Percentiles rank a stretch among this genome's conserved stretches.
Evolutionary conservation across 2,329 filamentous ascomycete species (phyloP).

Genomic region (Eutypa lata): DNA sequence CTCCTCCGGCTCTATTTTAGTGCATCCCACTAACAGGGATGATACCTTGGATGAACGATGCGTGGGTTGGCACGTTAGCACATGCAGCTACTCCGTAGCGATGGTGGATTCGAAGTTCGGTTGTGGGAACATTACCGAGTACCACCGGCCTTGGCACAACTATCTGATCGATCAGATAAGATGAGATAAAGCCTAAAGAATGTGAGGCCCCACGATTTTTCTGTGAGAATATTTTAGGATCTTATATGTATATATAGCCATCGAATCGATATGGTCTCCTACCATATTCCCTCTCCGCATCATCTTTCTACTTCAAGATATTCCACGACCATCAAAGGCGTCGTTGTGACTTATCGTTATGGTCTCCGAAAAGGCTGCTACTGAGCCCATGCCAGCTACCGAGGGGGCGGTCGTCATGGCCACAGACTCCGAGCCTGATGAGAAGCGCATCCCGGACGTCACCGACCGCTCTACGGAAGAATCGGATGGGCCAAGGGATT

Average conservation of each 20-base stretch:
- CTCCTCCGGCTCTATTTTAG: neutral
- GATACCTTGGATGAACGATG: neutral
- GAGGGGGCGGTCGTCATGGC: neutral
- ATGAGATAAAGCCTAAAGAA: neutral
- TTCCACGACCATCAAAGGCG: neutral
- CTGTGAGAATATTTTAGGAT: neutral
- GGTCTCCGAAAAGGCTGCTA: neutral
- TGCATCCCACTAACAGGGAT: neutral
- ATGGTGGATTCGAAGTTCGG: neutral
- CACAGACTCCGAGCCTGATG: neutral
- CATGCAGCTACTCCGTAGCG: neutral
- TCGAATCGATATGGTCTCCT: neutral
- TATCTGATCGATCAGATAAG: neutral
- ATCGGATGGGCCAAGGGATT: slow-evolving; percentile 12
- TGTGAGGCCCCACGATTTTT: neutral
- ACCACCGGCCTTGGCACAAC: neutral
- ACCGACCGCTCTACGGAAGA: neutral
- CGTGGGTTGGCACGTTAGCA: neutral
- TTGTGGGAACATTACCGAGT: neutral
- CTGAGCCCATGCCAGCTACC: neutral
- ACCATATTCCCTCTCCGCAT: neutral
- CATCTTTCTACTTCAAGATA: neutral
- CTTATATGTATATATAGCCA: neutral
- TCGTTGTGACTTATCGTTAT: neutral
- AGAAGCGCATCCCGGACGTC: neutral